Conservation (phyloP, 495 filamentous ascomycete genomes). For the Tirmania nivea region DNA sequence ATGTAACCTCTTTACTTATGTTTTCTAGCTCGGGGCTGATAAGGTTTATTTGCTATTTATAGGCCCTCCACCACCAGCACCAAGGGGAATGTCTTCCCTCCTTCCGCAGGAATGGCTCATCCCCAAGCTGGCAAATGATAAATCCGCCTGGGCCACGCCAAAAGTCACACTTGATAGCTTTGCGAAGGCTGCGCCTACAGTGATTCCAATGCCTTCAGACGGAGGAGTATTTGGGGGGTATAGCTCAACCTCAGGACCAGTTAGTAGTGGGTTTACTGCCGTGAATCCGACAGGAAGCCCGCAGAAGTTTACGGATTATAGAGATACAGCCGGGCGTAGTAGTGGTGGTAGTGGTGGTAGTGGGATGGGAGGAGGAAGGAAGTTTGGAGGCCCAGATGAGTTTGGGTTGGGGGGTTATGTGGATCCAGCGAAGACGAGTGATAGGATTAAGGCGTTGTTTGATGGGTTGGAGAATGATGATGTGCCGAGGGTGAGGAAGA, state of each 20-base stretch:
- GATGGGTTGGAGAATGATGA: slow-evolving; percentile 20
- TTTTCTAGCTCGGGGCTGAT: too few species aligned
- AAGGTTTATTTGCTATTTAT: slow-evolving; percentile 4
- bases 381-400: too few species aligned
- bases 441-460: slow-evolving; percentile 16
- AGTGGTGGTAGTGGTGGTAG: not conserved
- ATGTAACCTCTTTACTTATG: too few species aligned
- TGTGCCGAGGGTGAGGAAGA: slow-evolving; percentile 32
- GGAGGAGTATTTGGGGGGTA: not conserved
- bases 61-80: not conserved
- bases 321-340: not conserved
- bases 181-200: not conserved
- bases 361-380: not conserved
- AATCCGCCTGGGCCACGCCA: not conserved
- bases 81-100: not conserved
- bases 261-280: slow-evolving; percentile 9
- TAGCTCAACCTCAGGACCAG: not conserved
- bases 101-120: not conserved
- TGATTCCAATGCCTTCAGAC: too few species aligned
- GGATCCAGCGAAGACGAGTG: slow-evolving; percentile 16
- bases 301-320: not conserved
- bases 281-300: slow-evolving; percentile 5
- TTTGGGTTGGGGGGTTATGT: slow-evolving; percentile 5
- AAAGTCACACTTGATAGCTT: not conserved
- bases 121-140: not conserved